Conservation (phyloP, 805 yeast species). For the Yarrowia yakushimensis region DNA sequence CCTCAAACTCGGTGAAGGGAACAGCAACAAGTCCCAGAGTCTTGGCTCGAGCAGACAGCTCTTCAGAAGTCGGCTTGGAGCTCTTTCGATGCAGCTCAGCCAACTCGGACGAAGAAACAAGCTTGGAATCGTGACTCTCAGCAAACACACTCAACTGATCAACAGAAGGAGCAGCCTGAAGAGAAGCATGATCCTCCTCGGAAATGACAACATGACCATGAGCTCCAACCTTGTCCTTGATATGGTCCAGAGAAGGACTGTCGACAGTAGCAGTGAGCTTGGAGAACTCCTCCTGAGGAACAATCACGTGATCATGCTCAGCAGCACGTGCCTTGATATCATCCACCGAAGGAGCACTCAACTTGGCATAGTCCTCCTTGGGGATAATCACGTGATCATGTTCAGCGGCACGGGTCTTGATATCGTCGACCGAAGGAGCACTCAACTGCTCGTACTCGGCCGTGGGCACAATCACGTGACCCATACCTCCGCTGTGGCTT, state of each 20-base stretch:
- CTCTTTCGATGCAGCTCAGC: constrained; percentile 25
- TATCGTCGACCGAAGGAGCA: too few species aligned
- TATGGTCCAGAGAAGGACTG: constrained; percentile 31
- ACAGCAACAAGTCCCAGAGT: constrained; percentile 35
- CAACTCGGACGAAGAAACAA: neutral
- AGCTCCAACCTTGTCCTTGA: constrained; percentile 26
- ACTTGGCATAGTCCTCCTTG: constrained; percentile 17
- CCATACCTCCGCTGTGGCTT: constrained; percentile 10
- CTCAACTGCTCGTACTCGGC: neutral
- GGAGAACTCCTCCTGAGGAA: constrained; percentile 28
- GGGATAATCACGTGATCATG: neutral
- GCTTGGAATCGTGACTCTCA: constrained; percentile 26
- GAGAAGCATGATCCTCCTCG: constrained; percentile 21
- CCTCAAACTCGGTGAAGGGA: constrained; percentile 31
- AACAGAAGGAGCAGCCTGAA: constrained; percentile 1
- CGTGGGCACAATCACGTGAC: neutral
- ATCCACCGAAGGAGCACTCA: constrained; percentile 29
- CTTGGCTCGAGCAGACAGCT: constrained; percentile 7
- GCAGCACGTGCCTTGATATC: constrained; percentile 31
- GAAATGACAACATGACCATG: neutral
- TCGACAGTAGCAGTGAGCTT: constrained; percentile 30
- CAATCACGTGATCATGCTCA: constrained; percentile 26
- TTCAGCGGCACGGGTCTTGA: neutral
- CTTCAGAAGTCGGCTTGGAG: neutral
- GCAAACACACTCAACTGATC: constrained; percentile 32